Evolutionary conservation across 495 filamentous ascomycete genomes (phyloP).

Genomic region (Emericellopsis terricola): DNA sequence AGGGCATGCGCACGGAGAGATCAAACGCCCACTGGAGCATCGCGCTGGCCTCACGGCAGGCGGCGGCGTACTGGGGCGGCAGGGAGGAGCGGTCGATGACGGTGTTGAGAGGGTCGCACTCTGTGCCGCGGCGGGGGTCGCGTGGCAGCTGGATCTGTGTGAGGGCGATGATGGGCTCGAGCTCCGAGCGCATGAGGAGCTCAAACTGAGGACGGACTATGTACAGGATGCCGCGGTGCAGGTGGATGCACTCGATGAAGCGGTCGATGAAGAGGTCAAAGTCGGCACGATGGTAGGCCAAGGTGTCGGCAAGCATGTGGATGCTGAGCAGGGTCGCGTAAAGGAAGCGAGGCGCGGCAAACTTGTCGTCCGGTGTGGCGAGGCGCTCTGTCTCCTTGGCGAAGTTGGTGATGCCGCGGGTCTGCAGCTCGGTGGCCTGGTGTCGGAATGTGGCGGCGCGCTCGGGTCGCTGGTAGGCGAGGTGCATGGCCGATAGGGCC

Average conservation of each 20-base stretch:
- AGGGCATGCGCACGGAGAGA: neutral
- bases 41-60: conserved; percentile 1
- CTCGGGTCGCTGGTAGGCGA: conserved; percentile 8
- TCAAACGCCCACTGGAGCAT: conserved; percentile 3
- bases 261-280: conserved; percentile 19
- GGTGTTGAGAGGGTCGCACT: neutral
- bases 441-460: conserved; percentile 10
- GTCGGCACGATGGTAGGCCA: conserved; percentile 6
- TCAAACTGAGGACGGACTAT: conserved; percentile 12
- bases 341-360: conserved; percentile 18
- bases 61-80: neutral
- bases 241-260: conserved; percentile 17
- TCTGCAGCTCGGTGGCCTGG: conserved; percentile 20
- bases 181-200: conserved; percentile 1
- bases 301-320: conserved; percentile 20
- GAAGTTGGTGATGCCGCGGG: conserved; percentile 16
- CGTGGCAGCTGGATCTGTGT: neutral
- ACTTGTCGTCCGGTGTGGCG: conserved; percentile 8
- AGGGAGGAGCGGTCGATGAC: neutral
- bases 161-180: conserved; percentile 1
- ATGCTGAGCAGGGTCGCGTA: conserved; percentile 21
- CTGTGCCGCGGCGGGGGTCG: neutral
- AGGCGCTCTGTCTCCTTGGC: conserved; percentile 5
- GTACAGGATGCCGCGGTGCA: conserved; percentile 19
- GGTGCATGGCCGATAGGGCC: conserved; percentile 20